phyloP scores from a whole-genome alignment of 2,329 filamentous ascomycete species.

The Claviceps sp. region DNA sequence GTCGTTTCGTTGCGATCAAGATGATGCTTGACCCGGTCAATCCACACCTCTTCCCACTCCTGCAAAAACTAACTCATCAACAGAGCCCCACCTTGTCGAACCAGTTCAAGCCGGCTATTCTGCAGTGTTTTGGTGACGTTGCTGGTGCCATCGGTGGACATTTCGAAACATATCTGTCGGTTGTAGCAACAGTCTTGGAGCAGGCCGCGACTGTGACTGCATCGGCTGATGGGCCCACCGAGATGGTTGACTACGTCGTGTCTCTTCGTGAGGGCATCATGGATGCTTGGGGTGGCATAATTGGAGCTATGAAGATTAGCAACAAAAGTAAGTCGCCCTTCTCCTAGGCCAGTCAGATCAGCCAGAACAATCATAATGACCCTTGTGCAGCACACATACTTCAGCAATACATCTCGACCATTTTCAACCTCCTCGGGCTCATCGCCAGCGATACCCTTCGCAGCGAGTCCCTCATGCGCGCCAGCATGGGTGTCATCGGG shows the following conservation, averaged over 20 bases:
- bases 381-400: constrained; percentile 47
- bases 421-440: constrained; percentile 75
- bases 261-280: constrained; percentile 95
- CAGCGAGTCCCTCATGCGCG: constrained; percentile 80
- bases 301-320: constrained; percentile 81
- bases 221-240: constrained; percentile 68
- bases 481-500: constrained; percentile 97
- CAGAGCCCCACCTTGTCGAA: constrained; percentile 78
- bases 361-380: neutral
- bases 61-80: neutral
- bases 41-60: no score
- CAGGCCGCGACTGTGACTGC: constrained; percentile 78
- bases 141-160: constrained; percentile 83
- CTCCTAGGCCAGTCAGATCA: no score
- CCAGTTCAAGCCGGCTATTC: constrained; percentile 94
- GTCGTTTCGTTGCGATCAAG: no score
- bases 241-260: constrained; percentile 94
- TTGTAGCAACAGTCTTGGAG: constrained; percentile 87
- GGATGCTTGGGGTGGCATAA: constrained; percentile 96
- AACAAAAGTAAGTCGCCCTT: constrained; percentile 50
- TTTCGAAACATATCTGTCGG: constrained; percentile 84
- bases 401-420: constrained; percentile 65
- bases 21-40: no score
- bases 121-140: constrained; percentile 97
- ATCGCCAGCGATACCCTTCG: constrained; percentile 75